phyloP scores from a whole-genome alignment of 2,329 filamentous ascomycete genomes.

The Fusarium staphyleae region DNA sequence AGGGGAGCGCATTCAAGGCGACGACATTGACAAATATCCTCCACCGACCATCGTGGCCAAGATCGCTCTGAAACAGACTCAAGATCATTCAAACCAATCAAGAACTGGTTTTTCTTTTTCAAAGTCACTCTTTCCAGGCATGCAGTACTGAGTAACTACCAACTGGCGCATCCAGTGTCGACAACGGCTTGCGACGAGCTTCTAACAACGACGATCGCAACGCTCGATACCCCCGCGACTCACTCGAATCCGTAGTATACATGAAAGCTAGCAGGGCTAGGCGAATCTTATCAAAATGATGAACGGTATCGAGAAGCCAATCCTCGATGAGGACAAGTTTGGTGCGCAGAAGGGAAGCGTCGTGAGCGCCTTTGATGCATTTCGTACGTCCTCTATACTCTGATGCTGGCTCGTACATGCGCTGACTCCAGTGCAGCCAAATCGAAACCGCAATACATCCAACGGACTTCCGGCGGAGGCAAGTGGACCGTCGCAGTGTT shows the following conservation, averaged over 20 bases:
- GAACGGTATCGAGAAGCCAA: conserved; percentile 78
- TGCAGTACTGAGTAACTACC: conserved; percentile 34
- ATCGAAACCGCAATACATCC: conserved; percentile 92
- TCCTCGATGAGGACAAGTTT: conserved; percentile 79
- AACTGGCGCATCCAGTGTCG: conserved; percentile 29
- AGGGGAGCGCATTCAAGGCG: conserved; percentile 18
- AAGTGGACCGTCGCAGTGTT: conserved; percentile 91
- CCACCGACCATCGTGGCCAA: conserved; percentile 10
- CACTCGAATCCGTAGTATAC: conserved; percentile 14
- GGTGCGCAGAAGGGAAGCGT: conserved; percentile 70
- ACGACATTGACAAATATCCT: conserved; percentile 25
- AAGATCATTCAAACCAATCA: conserved; percentile 14
- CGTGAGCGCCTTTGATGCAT: conserved; percentile 93
- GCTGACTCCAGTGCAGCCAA: conserved; percentile 70
- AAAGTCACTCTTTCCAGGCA: conserved; percentile 25
- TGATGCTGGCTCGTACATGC: not conserved
- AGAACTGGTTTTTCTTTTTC: conserved; percentile 19
- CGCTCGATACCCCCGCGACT: conserved; percentile 3
- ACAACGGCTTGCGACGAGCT: conserved; percentile 27
- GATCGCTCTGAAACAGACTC: conserved; percentile 7
- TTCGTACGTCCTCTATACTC: conserved; percentile 69
- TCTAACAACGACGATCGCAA: conserved; percentile 17
- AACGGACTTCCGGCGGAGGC: conserved; percentile 82
- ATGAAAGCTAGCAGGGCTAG: conserved; percentile 27
- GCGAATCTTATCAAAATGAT: conserved; percentile 53